Percentiles rank a stretch among this genome's conserved stretches.
These are phyloP conservation scores for Persicaria maculosa DNA, from an alignment of 148 eudicot genomes.

Conservation along the genomic window DNA sequence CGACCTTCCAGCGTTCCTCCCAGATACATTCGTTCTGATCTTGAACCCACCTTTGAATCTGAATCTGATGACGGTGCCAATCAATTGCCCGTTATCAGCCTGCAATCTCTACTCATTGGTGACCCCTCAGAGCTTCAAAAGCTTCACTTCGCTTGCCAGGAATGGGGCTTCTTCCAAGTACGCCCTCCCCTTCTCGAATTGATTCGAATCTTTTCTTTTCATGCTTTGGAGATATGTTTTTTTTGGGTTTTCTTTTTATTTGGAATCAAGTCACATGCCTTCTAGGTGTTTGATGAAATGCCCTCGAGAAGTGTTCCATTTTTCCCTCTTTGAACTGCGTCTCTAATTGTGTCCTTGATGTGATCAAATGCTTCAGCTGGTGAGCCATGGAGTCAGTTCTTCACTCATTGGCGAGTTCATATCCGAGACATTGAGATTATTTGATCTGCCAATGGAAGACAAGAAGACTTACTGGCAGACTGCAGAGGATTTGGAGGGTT, in stretches of 20 bases:
- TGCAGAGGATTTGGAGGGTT: slow-evolving; percentile 25
- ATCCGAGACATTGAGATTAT: slow-evolving; percentile 10
- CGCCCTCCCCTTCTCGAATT: background rate
- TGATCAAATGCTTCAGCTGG: background rate
- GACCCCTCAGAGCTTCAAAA: background rate
- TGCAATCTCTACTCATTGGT: background rate
- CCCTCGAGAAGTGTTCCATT: background rate
- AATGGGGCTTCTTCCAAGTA: slow-evolving; percentile 11
- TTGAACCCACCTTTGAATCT: background rate
- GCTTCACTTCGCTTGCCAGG: background rate
- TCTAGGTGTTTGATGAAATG: slow-evolving; percentile 1
- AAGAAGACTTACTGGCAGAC: slow-evolving; percentile 29
- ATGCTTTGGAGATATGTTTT: background rate
- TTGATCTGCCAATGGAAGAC: slow-evolving; percentile 26
- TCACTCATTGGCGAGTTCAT: background rate
- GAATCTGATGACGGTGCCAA: background rate
- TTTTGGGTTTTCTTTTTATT: background rate
- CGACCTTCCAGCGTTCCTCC: background rate
- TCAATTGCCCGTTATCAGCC: background rate
- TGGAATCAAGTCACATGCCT: background rate
- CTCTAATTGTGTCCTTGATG: background rate
- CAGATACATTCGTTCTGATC: background rate
- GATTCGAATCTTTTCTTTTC: background rate
- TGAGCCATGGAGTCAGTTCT: slow-evolving; percentile 4
- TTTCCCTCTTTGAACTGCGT: background rate